Conservation (phyloP, 2,329 filamentous ascomycete species). For the Simplicillium aogashimaense region DNA sequence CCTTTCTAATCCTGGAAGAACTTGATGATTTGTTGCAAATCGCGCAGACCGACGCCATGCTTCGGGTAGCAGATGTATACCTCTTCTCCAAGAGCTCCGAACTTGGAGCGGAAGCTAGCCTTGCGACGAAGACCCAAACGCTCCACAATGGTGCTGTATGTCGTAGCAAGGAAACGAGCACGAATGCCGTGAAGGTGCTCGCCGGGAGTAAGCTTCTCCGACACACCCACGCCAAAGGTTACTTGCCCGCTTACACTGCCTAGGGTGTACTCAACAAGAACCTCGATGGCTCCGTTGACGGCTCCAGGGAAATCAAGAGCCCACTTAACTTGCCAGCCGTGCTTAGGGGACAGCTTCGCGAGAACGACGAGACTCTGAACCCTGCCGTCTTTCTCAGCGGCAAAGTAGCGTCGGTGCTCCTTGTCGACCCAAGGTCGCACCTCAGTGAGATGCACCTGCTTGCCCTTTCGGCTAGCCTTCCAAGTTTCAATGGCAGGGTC, state of each 20-base stretch:
- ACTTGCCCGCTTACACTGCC: constrained; percentile 43
- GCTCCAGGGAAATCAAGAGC: constrained; percentile 85
- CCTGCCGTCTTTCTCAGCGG: constrained; percentile 63
- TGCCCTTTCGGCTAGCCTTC: constrained; percentile 70
- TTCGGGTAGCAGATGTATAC: constrained; percentile 87
- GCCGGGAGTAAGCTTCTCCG: constrained; percentile 62
- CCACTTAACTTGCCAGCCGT: constrained; percentile 94
- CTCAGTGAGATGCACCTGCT: constrained; percentile 82
- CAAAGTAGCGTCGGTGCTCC: constrained; percentile 77
- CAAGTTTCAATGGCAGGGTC: constrained; percentile 70
- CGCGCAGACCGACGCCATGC: constrained; percentile 71
- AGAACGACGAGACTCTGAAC: constrained; percentile 74
- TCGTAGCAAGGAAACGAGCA: constrained; percentile 71
- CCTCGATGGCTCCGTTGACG: constrained; percentile 80
- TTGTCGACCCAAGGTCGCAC: constrained; percentile 81
- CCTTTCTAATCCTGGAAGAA: constrained; percentile 70
- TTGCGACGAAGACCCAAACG: constrained; percentile 77
- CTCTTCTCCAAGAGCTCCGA: constrained; percentile 74
- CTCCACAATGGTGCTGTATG: constrained; percentile 73
- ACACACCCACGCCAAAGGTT: constrained; percentile 82
- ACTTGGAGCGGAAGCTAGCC: constrained; percentile 83
- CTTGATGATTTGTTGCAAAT: constrained; percentile 75
- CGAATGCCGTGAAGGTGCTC: constrained; percentile 73
- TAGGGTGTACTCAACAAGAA: constrained; percentile 65
- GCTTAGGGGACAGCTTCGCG: constrained; percentile 66